phyloP scores from a whole-genome alignment of 1,284 basidiomycete species.

The Sanguinoderma infundibulare region DNA sequence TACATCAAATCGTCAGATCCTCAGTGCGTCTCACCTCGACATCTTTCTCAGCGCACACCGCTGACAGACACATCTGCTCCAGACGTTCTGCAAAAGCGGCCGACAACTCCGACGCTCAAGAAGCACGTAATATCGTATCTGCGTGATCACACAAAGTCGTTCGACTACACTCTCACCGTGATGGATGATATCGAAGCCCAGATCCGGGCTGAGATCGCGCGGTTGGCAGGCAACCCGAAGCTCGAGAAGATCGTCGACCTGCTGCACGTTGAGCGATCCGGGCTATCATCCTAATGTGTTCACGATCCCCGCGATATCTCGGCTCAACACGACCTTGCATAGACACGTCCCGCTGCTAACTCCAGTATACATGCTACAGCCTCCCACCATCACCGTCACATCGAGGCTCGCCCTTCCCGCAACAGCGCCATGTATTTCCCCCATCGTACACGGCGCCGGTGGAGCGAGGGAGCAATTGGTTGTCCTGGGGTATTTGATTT shows the following conservation, averaged over 20 bases:
- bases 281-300: background rate
- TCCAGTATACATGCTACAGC: background rate
- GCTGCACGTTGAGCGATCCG: conserved; percentile 38
- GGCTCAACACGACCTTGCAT: background rate
- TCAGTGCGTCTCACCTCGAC: conserved; percentile 63
- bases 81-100: conserved; percentile 91
- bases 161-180: conserved; percentile 74
- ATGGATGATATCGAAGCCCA: conserved; percentile 60
- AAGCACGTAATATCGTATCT: conserved; percentile 82
- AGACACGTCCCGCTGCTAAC: background rate
- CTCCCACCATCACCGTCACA: background rate
- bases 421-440: background rate
- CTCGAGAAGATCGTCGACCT: conserved; percentile 51
- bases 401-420: background rate
- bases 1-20: conserved; percentile 71
- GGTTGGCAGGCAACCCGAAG: conserved; percentile 61
- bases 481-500: conserved; percentile 8
- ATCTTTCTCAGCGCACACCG: too few species aligned
- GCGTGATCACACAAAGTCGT: conserved; percentile 69
- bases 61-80: background rate
- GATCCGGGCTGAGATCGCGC: conserved; percentile 55
- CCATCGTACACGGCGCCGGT: background rate
- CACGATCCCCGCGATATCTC: background rate
- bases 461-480: background rate
- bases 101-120: conserved; percentile 81